A percentile compares a stretch with the other conserved stretches of the same genome.
phyloP scores from a whole-genome alignment of 179 eudicot genomes.

The Nepenthes alata region DNA sequence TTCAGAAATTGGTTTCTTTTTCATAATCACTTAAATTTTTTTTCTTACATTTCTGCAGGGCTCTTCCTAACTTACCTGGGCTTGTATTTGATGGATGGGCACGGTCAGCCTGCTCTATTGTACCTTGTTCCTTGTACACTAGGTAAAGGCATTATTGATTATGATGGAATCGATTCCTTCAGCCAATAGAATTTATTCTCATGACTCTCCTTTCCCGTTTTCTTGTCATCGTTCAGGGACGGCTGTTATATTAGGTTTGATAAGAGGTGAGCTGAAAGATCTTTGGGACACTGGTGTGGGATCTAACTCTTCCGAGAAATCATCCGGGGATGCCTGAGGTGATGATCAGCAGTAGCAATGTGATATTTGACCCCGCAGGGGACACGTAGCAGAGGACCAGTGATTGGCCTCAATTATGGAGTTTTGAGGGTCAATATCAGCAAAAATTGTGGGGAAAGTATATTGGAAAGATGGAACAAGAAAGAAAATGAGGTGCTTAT shows the following conservation, averaged over 20 bases:
- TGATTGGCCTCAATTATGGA: conserved; percentile 1
- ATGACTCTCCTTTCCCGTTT: background rate
- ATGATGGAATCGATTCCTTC: background rate
- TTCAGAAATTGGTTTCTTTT: background rate
- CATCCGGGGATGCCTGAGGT: conserved; percentile 16
- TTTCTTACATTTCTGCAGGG: conserved; percentile 28
- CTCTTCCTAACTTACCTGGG: conserved; percentile 55
- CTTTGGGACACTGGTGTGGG: conserved; percentile 42
- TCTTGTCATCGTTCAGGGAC: conserved; percentile 21
- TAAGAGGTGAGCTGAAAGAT: conserved; percentile 52
- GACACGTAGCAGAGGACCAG: background rate
- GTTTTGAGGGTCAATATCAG: background rate
- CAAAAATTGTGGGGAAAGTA: too few relatives aligned
- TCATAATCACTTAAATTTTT: background rate
- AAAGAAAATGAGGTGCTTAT: too few relatives aligned
- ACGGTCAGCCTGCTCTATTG: conserved; percentile 90
- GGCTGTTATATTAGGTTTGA: conserved; percentile 31
- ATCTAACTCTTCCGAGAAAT: conserved; percentile 5
- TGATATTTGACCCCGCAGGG: background rate
- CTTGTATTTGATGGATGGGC: conserved; percentile 66
- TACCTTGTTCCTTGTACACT: conserved; percentile 91
- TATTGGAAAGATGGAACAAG: too few relatives aligned
- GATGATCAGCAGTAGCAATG: background rate
- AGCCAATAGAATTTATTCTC: background rate
- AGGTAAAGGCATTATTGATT: conserved; percentile 29